Conservation (phyloP, 306 rosid species). For the Ziziphus jujuba region DNA sequence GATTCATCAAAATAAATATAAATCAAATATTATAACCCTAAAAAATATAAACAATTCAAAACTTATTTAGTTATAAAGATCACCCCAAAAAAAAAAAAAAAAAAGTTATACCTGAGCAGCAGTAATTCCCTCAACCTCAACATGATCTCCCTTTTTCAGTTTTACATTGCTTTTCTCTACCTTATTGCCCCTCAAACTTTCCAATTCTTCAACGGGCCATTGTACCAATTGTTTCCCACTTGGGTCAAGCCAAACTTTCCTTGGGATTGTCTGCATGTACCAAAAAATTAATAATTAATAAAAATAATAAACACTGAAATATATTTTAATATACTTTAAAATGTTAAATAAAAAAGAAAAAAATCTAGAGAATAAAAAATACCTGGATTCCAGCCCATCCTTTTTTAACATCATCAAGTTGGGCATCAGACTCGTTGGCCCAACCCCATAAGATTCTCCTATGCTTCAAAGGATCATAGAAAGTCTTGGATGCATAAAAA, state of each 20-base stretch:
- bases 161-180: constrained; percentile 30
- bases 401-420: background rate
- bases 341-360: background rate
- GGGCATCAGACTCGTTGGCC: constrained; percentile 21
- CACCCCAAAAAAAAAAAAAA: too few species aligned
- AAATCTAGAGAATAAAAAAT: background rate
- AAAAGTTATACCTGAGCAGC: constrained; percentile 88
- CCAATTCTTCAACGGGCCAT: constrained; percentile 71
- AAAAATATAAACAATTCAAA: too few species aligned
- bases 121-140: constrained; percentile 65
- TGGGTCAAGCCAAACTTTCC: constrained; percentile 63
- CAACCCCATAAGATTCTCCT: constrained; percentile 39
- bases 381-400: constrained; percentile 33
- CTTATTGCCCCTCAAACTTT: constrained; percentile 41
- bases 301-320: background rate
- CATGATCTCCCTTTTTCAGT: constrained; percentile 44
- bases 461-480: constrained; percentile 55
- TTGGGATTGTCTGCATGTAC: constrained; percentile 75
- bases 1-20: too few species aligned
- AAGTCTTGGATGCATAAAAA: constrained; percentile 85
- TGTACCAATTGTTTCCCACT: constrained; percentile 54
- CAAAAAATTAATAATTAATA: background rate
- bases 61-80: background rate
- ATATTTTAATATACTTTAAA: background rate
- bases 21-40: too few species aligned